Evolutionary conservation across 495 filamentous ascomycete species (phyloP).

Genomic region (Ascobolus immersus): DNA sequence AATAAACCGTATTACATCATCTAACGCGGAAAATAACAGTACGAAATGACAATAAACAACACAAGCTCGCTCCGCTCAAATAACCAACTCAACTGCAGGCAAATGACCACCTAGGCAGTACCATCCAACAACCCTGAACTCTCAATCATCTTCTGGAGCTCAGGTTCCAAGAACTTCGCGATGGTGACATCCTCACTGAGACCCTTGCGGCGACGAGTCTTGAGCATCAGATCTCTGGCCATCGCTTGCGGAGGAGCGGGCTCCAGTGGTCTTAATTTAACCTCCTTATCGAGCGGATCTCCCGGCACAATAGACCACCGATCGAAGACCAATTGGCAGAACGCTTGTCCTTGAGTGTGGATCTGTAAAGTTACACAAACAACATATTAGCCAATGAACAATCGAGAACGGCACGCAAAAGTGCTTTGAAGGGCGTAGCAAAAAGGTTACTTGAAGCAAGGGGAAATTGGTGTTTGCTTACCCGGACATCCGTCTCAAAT

Average conservation of each 20-base stretch:
- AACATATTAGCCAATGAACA: too few species aligned
- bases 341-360: constrained; percentile 79
- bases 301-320: constrained; percentile 87
- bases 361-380: too few species aligned
- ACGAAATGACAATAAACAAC: too few species aligned
- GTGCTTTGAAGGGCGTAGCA: too few species aligned
- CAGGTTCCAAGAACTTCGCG: constrained; percentile 83
- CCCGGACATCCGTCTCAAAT: constrained; percentile 89
- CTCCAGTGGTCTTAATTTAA: constrained; percentile 59
- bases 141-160: constrained; percentile 65
- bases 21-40: too few species aligned
- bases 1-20: too few species aligned
- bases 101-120: constrained; percentile 11
- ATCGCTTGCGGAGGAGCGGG: constrained; percentile 65
- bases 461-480: background rate
- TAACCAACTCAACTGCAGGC: background rate
- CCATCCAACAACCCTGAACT: constrained; percentile 72
- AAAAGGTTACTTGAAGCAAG: background rate
- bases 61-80: too few species aligned
- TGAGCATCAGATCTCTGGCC: constrained; percentile 83
- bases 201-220: constrained; percentile 81
- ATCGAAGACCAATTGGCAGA: constrained; percentile 80
- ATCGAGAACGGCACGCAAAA: too few species aligned
- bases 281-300: constrained; percentile 72
- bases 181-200: constrained; percentile 87